Evolutionary conservation across 805 yeast genomes (phyloP), one percentile per base, ranked within the genome.

Genomic region (Lachancea mirantina): DNA sequence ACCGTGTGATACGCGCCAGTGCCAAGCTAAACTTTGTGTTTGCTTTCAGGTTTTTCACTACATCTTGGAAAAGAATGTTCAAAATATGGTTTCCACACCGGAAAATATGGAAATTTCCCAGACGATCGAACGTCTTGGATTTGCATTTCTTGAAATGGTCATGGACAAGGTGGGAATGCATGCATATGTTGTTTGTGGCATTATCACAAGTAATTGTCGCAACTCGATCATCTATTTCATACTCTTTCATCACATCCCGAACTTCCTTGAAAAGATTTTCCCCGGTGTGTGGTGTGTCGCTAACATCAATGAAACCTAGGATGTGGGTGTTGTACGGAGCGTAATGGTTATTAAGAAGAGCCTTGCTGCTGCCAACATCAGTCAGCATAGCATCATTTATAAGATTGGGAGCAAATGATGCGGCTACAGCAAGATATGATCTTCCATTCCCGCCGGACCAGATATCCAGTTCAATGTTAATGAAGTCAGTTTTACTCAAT

Each of bases 221-320:
- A 16, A 27, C 30, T 20, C 28, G 32, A 11, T 23, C 14, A n/a
- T 26, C 26, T 9, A 36, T 34, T 4, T 32, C 30, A 14, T 17
- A 28, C 14, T 17, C 14, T 10, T 18, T 13, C n/a, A 36, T 23
- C 11, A 30, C 28, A 5, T 30, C 15, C 15, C 17, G 17, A n/a
- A 22, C 34, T n/a, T 5, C 13, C 4, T 11, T 13, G 4, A 15
- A 23, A 9, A 30, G 5, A 13, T 18, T 26, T 15, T 30, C 35
- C 11, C 38, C 36, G n/a, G n/a, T n/a, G n/a, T n/a, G n/a, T n/a
- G n/a, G n/a, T n/a, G n/a, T n/a, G n/a, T n/a, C n/a, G n/a, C n/a
- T n/a, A n/a, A n/a, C n/a, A n/a, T n/a, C n/a, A 19, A 37, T 21
- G 23, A 37, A 29, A 24, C 26, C 39, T 26, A 37, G 29, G 13